A percentile compares a stretch with the other conserved stretches of the same genome.
Evolutionary conservation across 2,329 filamentous ascomycete species (phyloP).

Genomic region (Teratosphaeria destructans): DNA sequence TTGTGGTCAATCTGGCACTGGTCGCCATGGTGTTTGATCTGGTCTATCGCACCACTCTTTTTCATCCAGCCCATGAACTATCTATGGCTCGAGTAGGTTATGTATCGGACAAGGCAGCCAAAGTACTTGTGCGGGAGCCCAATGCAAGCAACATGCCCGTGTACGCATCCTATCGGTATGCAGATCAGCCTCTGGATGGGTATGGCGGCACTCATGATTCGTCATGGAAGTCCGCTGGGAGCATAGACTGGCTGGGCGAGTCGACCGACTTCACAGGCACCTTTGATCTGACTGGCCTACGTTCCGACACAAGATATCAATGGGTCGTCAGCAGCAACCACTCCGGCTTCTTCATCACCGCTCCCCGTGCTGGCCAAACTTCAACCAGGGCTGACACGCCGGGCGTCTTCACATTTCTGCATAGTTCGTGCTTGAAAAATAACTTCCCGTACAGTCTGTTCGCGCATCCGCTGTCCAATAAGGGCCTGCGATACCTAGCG

Average conservation of each 20-base stretch:
- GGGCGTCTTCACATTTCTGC: constrained; percentile 77
- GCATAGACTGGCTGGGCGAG: constrained; percentile 55
- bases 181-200: constrained; percentile 28
- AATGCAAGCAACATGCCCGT: constrained; percentile 64
- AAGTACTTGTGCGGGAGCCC: constrained; percentile 75
- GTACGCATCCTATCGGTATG: constrained; percentile 51
- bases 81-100: constrained; percentile 83
- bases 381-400: constrained; percentile 43
- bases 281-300: constrained; percentile 56
- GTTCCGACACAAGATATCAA: constrained; percentile 64
- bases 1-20: constrained; percentile 58
- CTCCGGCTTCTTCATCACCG: constrained; percentile 68
- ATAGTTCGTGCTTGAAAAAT: constrained; percentile 85
- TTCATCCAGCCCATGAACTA: constrained; percentile 62
- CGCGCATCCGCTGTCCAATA: constrained; percentile 72
- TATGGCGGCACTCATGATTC: constrained; percentile 34
- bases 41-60: constrained; percentile 60
- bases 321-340: constrained; percentile 83
- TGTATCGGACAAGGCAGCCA: constrained; percentile 70
- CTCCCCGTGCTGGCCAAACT: constrained; percentile 58
- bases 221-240: constrained; percentile 57
- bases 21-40: constrained; percentile 65
- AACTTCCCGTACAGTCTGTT: constrained; percentile 80
- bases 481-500: constrained; percentile 68
- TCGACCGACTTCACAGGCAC: constrained; percentile 74